Conservation (phyloP, 2,329 filamentous ascomycete genomes). For the Biscogniauxia sp. region DNA sequence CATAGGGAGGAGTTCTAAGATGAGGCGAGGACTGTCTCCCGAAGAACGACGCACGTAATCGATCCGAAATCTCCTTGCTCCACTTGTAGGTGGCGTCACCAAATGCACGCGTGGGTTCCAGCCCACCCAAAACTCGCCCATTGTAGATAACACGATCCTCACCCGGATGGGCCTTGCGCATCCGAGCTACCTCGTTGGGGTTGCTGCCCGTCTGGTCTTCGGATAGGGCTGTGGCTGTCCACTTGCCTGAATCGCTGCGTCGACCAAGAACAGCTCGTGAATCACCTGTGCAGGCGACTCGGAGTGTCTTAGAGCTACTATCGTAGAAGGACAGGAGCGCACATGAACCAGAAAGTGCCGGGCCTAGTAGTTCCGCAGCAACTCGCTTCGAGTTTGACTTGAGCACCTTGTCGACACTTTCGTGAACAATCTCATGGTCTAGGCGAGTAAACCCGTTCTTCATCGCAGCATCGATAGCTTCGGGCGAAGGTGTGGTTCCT, state of each 20-base stretch:
- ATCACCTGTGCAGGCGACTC: constrained; percentile 95
- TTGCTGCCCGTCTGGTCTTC: constrained; percentile 93
- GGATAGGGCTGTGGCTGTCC: constrained; percentile 86
- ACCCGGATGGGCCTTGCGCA: constrained; percentile 83
- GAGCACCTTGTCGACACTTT: constrained; percentile 86
- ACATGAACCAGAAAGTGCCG: constrained; percentile 94
- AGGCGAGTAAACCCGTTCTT: constrained; percentile 86
- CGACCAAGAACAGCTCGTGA: constrained; percentile 92
- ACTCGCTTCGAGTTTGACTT: constrained; percentile 86
- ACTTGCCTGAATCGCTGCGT: constrained; percentile 75
- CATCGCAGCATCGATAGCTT: constrained; percentile 85
- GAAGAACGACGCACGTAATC: constrained; percentile 83
- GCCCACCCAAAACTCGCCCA: constrained; percentile 83
- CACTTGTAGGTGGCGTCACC: constrained; percentile 98
- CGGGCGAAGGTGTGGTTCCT: constrained; percentile 65
- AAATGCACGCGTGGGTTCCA: constrained; percentile 92
- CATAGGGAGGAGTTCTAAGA: constrained; percentile 90
- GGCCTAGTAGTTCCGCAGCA: constrained; percentile 86
- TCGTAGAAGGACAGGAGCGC: constrained; percentile 97
- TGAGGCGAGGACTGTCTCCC: constrained; percentile 73
- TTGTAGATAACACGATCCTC: constrained; percentile 86
- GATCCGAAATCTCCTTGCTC: constrained; percentile 79
- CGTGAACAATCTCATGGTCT: constrained; percentile 91
- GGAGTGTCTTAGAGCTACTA: constrained; percentile 76
- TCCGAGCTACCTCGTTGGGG: constrained; percentile 75